These are phyloP conservation scores for Chrysoporthe cubensis DNA, from an alignment of 2,329 filamentous ascomycete genomes.

Conservation along the genomic window DNA sequence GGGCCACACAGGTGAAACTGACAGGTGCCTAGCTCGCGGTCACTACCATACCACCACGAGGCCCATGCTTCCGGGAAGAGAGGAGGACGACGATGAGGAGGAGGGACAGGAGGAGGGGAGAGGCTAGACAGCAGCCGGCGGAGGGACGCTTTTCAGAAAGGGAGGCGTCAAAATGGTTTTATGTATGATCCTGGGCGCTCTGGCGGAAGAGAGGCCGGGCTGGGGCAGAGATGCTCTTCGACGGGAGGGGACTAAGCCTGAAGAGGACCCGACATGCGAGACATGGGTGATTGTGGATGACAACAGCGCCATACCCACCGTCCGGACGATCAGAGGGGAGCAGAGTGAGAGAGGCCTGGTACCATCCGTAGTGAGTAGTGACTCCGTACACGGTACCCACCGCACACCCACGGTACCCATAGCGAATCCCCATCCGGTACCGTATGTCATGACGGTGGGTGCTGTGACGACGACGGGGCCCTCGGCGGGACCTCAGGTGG, in stretches of 20 bases:
- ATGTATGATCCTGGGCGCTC: conserved; percentile 34
- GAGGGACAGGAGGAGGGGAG: not conserved
- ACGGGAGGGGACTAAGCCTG: conserved; percentile 42
- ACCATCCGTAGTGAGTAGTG: not conserved
- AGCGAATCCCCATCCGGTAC: conserved; percentile 3
- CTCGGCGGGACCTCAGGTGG: not conserved
- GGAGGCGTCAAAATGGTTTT: conserved; percentile 28
- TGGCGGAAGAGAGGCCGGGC: conserved; percentile 35
- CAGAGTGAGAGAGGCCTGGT: not conserved
- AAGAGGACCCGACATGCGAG: conserved; percentile 44
- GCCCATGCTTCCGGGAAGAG: not conserved
- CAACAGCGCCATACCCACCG: conserved; percentile 30
- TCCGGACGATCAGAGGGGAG: conserved; percentile 34
- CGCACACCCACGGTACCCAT: not conserved
- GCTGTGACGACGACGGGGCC: conserved; percentile 3
- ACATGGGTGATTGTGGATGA: conserved; percentile 40
- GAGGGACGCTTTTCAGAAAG: conserved; percentile 36
- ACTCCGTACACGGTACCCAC: conserved; percentile 6
- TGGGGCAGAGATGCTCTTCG: conserved; percentile 40
- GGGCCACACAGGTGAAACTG: conserved; percentile 34
- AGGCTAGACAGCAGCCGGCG: conserved; percentile 34
- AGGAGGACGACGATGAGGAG: not conserved
- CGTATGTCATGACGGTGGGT: conserved; percentile 4
- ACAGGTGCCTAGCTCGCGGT: conserved; percentile 37
- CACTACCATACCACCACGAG: conserved; percentile 19